These are phyloP conservation scores for Podaxis sp. DNA, from an alignment of 768 basidiomycete species.

Conservation along the genomic window DNA sequence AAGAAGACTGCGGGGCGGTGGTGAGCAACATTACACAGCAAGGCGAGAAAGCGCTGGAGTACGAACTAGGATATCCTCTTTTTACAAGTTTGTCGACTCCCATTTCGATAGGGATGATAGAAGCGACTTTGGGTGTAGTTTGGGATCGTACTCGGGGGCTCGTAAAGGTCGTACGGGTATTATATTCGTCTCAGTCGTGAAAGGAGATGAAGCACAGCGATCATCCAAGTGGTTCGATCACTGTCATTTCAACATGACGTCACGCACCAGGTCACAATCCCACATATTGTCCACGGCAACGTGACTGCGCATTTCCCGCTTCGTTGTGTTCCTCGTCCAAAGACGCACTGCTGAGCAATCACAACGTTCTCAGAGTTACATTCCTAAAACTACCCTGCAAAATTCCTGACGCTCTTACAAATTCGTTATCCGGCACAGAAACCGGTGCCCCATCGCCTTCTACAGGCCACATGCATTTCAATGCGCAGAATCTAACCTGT, in stretches of 20 bases:
- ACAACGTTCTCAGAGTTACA: not conserved
- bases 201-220: conserved; percentile 6
- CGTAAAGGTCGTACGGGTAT: not conserved
- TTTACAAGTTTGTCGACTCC: conserved; percentile 8
- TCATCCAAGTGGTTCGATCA: not conserved
- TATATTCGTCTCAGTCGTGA: conserved; percentile 12
- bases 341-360: too few relatives aligned
- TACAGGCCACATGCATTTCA: not conserved
- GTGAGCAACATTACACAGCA: not conserved
- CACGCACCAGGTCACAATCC: not conserved
- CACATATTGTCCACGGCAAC: not conserved
- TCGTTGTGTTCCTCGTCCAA: too few relatives aligned
- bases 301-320: not conserved
- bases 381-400: not conserved
- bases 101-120: conserved; percentile 6
- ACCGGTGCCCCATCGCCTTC: not conserved
- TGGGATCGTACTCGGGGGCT: not conserved
- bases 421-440: not conserved
- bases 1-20: not conserved
- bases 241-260: conserved; percentile 11
- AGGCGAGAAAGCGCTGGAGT: not conserved
- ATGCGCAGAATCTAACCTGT: not conserved
- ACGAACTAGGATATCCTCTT: conserved; percentile 15
- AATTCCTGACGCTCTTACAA: not conserved
- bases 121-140: not conserved